phyloP scores from a whole-genome alignment of 495 filamentous ascomycete species.

The Trichoderma parareesei region DNA sequence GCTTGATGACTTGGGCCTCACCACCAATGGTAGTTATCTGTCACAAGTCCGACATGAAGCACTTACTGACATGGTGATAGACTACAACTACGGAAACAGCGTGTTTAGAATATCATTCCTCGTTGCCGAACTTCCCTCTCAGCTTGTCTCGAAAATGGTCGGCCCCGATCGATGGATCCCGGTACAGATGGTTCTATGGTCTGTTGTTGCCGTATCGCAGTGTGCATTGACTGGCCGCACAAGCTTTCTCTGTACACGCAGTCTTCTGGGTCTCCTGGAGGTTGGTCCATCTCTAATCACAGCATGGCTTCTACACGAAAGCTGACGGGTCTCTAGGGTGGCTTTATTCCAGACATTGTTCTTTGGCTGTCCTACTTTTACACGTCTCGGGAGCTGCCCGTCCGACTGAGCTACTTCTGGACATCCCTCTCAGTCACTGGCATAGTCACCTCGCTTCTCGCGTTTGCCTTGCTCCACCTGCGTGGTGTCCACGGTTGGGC shows the following conservation, averaged over 20 bases:
- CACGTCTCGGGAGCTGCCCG: constrained; percentile 54
- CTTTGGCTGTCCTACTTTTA: constrained; percentile 66
- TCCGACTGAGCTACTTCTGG: constrained; percentile 62
- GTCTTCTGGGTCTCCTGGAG: constrained; percentile 67
- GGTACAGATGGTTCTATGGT: constrained; percentile 72
- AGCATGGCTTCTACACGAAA: neutral
- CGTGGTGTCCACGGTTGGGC: constrained; percentile 46
- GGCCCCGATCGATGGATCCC: constrained; percentile 86
- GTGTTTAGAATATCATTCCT: constrained; percentile 63
- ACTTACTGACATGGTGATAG: neutral
- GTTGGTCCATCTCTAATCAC: constrained; percentile 33
- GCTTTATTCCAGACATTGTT: constrained; percentile 26
- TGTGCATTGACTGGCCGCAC: constrained; percentile 52
- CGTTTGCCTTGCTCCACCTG: constrained; percentile 64
- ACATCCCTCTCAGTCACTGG: constrained; percentile 45
- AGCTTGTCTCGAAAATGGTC: constrained; percentile 62
- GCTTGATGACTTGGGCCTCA: constrained; percentile 47
- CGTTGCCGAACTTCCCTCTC: constrained; percentile 63
- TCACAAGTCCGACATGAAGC: neutral
- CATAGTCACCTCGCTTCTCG: constrained; percentile 56
- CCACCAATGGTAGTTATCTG: constrained; percentile 48
- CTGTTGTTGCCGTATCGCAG: constrained; percentile 60
- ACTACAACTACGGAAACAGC: constrained; percentile 30
- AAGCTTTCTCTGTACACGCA: constrained; percentile 56
- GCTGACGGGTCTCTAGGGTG: neutral